Conservation (phyloP, 192 early-diverging fungal genomes). For the Coemansia sp. region DNA sequence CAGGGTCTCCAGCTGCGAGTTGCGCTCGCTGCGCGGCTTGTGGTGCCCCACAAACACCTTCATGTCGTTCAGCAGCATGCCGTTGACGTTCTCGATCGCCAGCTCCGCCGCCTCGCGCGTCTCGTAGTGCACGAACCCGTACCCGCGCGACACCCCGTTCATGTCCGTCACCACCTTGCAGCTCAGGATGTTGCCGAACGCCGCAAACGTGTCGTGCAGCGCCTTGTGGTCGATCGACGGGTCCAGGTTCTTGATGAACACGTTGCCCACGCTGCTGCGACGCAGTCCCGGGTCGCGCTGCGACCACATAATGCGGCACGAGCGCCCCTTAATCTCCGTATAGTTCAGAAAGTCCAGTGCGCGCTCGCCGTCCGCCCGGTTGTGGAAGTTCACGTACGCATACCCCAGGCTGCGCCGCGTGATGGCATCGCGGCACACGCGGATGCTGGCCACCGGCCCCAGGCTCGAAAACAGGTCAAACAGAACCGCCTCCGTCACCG, state of each 20-base stretch:
- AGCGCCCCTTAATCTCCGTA: conserved; percentile 85
- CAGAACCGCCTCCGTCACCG: conserved; percentile 94
- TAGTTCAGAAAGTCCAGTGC: conserved; percentile 96
- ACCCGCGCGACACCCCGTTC: conserved; percentile 83
- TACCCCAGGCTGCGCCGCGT: conserved; percentile 95
- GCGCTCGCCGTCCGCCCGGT: conserved; percentile 75
- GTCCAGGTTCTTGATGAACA: conserved; percentile 99
- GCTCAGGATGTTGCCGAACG: conserved; percentile 93
- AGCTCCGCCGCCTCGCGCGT: conserved; percentile 83
- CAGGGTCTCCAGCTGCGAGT: conserved; percentile 82
- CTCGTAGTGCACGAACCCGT: conserved; percentile 99
- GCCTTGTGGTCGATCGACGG: conserved; percentile 97
- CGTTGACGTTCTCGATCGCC: conserved; percentile 97
- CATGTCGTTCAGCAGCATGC: conserved; percentile 98
- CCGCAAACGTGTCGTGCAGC: conserved; percentile 96
- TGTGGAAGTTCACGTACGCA: conserved; percentile 98
- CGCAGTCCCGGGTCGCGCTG: conserved; percentile 96
- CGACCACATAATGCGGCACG: conserved; percentile 99
- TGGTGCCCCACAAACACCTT: conserved; percentile 95
- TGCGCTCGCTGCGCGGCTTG: conserved; percentile 86
- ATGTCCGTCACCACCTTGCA: conserved; percentile 90
- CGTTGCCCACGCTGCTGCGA: conserved; percentile 87
- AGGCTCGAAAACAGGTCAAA: conserved; percentile 96
- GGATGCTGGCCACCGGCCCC: conserved; percentile 93
- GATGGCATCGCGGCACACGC: conserved; percentile 96